A percentile compares a stretch with the other conserved stretches of the same genome.
These are phyloP conservation scores for Auriculariales sp. DNA, from an alignment of 768 basidiomycete genomes.

Conservation along the genomic window DNA sequence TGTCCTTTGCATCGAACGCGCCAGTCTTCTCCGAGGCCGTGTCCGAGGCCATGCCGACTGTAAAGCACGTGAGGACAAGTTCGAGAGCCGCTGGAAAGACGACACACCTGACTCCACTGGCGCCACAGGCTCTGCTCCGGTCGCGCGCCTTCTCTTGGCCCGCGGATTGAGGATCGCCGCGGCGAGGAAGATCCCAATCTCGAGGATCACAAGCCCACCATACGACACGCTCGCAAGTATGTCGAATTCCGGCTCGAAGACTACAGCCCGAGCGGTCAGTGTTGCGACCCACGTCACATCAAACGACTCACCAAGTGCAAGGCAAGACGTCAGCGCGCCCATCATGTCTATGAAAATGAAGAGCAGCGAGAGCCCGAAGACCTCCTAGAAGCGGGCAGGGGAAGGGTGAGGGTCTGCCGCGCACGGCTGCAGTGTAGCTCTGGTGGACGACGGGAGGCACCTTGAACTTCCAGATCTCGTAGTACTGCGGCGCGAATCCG, in stretches of 20 bases:
- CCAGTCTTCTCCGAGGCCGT: no score
- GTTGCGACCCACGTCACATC: neutral
- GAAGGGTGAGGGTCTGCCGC: neutral
- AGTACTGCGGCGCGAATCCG: slow-evolving; percentile 47
- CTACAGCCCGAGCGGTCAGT: slow-evolving; percentile 26
- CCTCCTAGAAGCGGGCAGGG: slow-evolving; percentile 20
- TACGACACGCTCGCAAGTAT: slow-evolving; percentile 48
- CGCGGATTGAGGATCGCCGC: slow-evolving; percentile 54
- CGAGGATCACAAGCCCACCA: slow-evolving; percentile 48
- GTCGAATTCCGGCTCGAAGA: slow-evolving; percentile 50
- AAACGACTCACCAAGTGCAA: neutral
- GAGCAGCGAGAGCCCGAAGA: slow-evolving; percentile 50
- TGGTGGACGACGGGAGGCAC: slow-evolving; percentile 15
- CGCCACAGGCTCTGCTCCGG: neutral
- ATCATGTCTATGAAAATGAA: slow-evolving; percentile 60
- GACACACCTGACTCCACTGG: no score
- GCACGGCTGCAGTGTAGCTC: neutral
- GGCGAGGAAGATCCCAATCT: slow-evolving; percentile 42
- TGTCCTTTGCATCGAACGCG: no score
- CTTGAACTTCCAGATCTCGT: slow-evolving; percentile 52
- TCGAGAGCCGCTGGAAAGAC: no score
- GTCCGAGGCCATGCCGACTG: no score
- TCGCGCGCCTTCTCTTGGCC: no score
- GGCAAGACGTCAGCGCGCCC: slow-evolving; percentile 53
- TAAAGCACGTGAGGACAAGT: no score